A percentile compares a stretch with the other conserved stretches of the same genome.
phyloP scores from a whole-genome alignment of 2,329 filamentous ascomycete genomes.

The Trichoderma polysporum region DNA sequence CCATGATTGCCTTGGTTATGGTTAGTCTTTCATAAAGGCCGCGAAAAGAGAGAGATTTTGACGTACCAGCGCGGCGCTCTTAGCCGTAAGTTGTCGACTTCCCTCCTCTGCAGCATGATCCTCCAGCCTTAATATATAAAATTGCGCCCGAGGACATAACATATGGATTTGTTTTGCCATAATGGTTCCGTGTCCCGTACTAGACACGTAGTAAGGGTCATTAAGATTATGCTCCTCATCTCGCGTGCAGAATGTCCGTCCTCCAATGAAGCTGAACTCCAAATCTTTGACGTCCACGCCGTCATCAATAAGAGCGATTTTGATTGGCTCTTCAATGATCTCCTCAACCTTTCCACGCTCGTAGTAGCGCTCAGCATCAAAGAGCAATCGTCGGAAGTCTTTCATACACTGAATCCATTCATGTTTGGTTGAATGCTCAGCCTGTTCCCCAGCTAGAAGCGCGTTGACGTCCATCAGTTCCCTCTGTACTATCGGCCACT shows the following conservation, averaged over 20 bases:
- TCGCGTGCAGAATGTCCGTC: slow-evolving; percentile 30
- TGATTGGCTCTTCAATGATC: slow-evolving; percentile 27
- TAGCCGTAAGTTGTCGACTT: slow-evolving; percentile 13
- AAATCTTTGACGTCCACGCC: slow-evolving; percentile 36
- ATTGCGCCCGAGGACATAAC: slow-evolving; percentile 28
- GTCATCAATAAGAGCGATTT: slow-evolving; percentile 41
- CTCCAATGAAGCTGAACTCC: slow-evolving; percentile 28
- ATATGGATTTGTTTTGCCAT: slow-evolving; percentile 31
- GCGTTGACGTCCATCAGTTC: slow-evolving; percentile 7
- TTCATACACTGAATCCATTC: slow-evolving; percentile 32
- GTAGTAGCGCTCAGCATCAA: slow-evolving; percentile 25
- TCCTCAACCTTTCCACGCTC: slow-evolving; percentile 13
- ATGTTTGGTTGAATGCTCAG: slow-evolving; percentile 25
- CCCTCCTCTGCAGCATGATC: slow-evolving; percentile 19
- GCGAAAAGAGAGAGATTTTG: no score
- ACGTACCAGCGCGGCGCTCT: slow-evolving; percentile 31
- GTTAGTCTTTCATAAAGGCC: background rate
- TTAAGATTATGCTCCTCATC: slow-evolving; percentile 23
- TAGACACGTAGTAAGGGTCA: slow-evolving; percentile 32
- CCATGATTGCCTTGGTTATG: slow-evolving; percentile 31
- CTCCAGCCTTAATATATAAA: slow-evolving; percentile 26
- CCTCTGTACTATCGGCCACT: slow-evolving; percentile 16
- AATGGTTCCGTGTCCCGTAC: slow-evolving; percentile 29
- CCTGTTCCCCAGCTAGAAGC: slow-evolving; percentile 10
- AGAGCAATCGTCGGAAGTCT: slow-evolving; percentile 25